Conservation (phyloP, 148 eudicot species). For the Silene uniflora region DNA sequence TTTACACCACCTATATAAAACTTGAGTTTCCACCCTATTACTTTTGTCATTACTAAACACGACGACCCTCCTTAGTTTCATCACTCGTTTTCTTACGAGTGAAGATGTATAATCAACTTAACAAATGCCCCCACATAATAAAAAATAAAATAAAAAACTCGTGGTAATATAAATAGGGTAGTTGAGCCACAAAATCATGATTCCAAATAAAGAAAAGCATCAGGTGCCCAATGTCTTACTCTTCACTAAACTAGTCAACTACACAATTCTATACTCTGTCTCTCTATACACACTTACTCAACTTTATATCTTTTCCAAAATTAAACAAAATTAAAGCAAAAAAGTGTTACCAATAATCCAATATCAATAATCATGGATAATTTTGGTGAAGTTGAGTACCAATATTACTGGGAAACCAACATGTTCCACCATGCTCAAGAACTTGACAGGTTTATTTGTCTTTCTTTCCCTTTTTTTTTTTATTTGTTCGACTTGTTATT, state of each 20-base stretch:
- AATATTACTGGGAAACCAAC: constrained; percentile 59
- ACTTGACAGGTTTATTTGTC: constrained; percentile 37
- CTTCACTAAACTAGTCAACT: background rate
- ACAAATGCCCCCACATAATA: too few species aligned
- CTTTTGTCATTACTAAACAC: too few species aligned
- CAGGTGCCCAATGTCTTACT: background rate
- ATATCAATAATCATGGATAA: constrained; percentile 36
- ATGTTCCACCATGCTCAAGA: constrained; percentile 52
- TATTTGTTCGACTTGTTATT: background rate
- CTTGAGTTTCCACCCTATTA: too few species aligned
- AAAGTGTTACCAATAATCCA: too few species aligned
- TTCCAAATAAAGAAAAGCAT: constrained; percentile 16
- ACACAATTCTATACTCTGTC: background rate
- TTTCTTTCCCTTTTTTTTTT: background rate
- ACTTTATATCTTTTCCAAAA: background rate
- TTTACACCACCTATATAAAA: too few species aligned
- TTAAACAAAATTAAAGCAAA: too few species aligned
- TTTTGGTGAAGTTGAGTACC: constrained; percentile 40
- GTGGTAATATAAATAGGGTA: background rate
- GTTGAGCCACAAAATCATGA: background rate
- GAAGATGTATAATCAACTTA: too few species aligned
- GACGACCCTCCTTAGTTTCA: too few species aligned
- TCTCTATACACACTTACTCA: too few species aligned
- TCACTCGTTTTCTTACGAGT: too few species aligned
- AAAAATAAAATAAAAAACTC: constrained; percentile 8